Conservation (phyloP, 2,329 filamentous ascomycete genomes). For the Fusarium drepaniforme region DNA sequence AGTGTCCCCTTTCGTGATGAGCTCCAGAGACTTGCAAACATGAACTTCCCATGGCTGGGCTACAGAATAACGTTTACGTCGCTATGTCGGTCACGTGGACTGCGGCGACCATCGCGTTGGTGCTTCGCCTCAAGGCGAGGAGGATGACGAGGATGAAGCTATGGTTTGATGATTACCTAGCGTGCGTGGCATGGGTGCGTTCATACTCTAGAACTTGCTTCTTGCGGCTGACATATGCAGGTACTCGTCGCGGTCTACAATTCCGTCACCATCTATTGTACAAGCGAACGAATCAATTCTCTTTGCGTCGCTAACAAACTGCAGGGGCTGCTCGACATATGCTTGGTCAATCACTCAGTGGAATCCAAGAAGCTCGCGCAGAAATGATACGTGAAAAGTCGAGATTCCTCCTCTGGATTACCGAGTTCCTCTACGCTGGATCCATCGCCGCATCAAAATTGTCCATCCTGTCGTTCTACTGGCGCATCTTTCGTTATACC, state of each 20-base stretch:
- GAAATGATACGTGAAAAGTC: constrained; percentile 11
- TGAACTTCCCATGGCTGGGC: constrained; percentile 32
- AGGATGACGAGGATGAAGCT: constrained; percentile 36
- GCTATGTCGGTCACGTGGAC: constrained; percentile 34
- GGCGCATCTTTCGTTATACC: constrained; percentile 44
- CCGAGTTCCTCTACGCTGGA: constrained; percentile 39
- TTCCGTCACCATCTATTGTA: constrained; percentile 28
- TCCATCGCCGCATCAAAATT: constrained; percentile 46
- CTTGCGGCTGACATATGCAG: constrained; percentile 1
- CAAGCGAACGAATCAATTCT: too few species aligned
- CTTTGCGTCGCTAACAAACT: not conserved
- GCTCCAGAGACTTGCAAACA: too few species aligned
- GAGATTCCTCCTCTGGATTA: constrained; percentile 31
- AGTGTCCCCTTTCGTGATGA: not conserved
- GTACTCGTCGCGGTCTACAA: constrained; percentile 18
- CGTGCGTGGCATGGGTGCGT: constrained; percentile 33
- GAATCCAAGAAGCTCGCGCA: not conserved
- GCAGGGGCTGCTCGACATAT: constrained; percentile 30
- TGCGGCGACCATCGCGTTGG: constrained; percentile 26
- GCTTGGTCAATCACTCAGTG: constrained; percentile 24
- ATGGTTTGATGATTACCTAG: constrained; percentile 42
- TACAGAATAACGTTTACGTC: constrained; percentile 36
- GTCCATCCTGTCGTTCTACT: constrained; percentile 47
- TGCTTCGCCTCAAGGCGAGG: constrained; percentile 33
- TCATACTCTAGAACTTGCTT: not conserved